Evolutionary conservation across 306 rosid genomes (phyloP), one percentile per base, ranked within the genome.

Genomic region (Quercus parvula): DNA sequence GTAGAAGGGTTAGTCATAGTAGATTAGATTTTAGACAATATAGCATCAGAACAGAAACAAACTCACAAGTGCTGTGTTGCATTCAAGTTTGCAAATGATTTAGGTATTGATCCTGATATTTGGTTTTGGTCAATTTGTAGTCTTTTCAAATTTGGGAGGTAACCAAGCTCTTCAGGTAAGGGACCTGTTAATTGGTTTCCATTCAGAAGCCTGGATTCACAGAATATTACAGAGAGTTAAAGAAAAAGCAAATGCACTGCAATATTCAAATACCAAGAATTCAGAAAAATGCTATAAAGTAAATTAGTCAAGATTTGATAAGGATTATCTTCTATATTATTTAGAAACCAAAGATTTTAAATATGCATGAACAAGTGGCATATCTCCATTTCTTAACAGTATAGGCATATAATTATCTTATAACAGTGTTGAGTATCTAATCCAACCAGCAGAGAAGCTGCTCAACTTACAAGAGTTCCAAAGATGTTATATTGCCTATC

Each of bases 161-260:
- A 22, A 24, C 91, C 89, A 3, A 88, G 89, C 81, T 85, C 89
- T 12, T 85, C 86, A 2, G 91, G 91, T 70, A 88, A 72, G 64
- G 86, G 12, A 78, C 91, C 91, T 10, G 91, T 64, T 17, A 88
- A 61, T 10, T 64, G 30, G 62, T 88, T 88, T 76, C 91, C 91
- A 78, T 74, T 88, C 77, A 88, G 77, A 70, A 88, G 89, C 83
- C 91, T 88, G 87, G 38, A 62, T 44, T 77, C 57, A 73, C 22
- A 77, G 41, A 68, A 46, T 33, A 44, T 67, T 24, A 27, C 69
- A 44, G 5, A 7, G 46, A 55, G n/a, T 20, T 56, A 20, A 69
- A 75, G 67, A 61, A 3, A 61, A 61, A 24, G 18, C 33, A 4
- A 24, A 61, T 61, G 14, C 11, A 49, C 17, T 49, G 54, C 54